Conservation (phyloP, 768 basidiomycete genomes). For the Leccinum obscurum region DNA sequence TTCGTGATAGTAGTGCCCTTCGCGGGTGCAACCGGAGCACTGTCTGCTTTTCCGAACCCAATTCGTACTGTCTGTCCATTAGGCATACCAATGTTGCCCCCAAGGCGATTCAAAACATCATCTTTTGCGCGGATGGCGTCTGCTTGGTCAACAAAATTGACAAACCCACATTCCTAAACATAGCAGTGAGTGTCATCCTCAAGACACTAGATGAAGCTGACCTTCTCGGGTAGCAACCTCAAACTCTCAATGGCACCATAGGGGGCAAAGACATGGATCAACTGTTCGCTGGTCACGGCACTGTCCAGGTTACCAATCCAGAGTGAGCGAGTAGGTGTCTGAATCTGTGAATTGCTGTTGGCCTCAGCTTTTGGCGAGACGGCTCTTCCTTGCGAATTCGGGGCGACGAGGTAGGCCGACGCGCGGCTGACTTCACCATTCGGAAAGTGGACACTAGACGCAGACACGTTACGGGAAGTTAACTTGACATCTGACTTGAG, state of each 20-base stretch:
- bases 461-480: conserved; percentile 41
- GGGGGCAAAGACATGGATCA: conserved; percentile 92
- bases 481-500: conserved; percentile 61
- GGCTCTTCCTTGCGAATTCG: conserved; percentile 69
- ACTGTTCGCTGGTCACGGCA: conserved; percentile 89
- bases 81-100: conserved; percentile 91
- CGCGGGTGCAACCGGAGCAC: conserved; percentile 88
- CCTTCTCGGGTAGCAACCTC: conserved; percentile 95
- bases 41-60: conserved; percentile 97
- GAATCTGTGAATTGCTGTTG: conserved; percentile 65
- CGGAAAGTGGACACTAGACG: conserved; percentile 69
- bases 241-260: conserved; percentile 98
- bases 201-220: conserved; percentile 30
- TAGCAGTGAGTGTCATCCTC: conserved; percentile 18
- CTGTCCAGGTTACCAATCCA: conserved; percentile 99
- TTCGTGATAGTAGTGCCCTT: conserved; percentile 67
- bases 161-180: conserved; percentile 92
- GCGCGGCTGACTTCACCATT: conserved; percentile 60
- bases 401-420: conserved; percentile 67
- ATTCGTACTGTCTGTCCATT: conserved; percentile 97
- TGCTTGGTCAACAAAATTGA: conserved; percentile 94
- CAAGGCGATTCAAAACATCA: conserved; percentile 93
- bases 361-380: conserved; percentile 80
- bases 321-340: conserved; percentile 92
- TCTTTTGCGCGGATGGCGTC: conserved; percentile 99